phyloP scores from a whole-genome alignment of 129 eudicot species.

The Heracleum sosnowskyi region DNA sequence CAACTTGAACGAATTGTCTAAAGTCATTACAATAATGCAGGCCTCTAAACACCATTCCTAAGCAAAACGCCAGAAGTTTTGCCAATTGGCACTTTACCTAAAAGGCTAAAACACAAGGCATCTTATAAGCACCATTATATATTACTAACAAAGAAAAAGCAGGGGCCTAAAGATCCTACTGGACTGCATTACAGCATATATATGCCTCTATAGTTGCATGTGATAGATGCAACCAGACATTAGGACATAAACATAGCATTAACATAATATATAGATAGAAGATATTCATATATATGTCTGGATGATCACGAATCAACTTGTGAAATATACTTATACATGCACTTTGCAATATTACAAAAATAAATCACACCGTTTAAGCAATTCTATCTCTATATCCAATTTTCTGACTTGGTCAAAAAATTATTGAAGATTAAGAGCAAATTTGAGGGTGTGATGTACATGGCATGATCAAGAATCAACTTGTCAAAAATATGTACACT shows the following conservation, averaged over 20 bases:
- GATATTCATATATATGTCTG: background rate
- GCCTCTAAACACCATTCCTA: background rate
- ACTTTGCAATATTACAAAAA: background rate
- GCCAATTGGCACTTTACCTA: background rate
- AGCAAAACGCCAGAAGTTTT: conserved; percentile 26
- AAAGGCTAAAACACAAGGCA: background rate
- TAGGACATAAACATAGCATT: background rate
- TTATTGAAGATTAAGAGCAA: background rate
- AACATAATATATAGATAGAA: background rate
- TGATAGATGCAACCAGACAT: background rate
- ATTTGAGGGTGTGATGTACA: background rate
- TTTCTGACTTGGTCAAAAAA: background rate
- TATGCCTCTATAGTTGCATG: background rate
- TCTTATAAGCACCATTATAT: background rate
- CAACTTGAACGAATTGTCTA: background rate
- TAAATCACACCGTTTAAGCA: background rate
- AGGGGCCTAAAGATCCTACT: background rate
- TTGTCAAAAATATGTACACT: background rate
- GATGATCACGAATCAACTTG: conserved; percentile 6
- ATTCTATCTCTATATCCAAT: background rate
- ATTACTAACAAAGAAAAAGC: background rate
- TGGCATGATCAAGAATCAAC: conserved; percentile 6
- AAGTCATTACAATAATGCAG: conserved; percentile 4
- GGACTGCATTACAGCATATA: background rate
- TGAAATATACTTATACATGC: background rate